Base-by-base conservation (phyloP, 352 stramenopile genomes). In the Phytophthora kernoviae region DNA sequence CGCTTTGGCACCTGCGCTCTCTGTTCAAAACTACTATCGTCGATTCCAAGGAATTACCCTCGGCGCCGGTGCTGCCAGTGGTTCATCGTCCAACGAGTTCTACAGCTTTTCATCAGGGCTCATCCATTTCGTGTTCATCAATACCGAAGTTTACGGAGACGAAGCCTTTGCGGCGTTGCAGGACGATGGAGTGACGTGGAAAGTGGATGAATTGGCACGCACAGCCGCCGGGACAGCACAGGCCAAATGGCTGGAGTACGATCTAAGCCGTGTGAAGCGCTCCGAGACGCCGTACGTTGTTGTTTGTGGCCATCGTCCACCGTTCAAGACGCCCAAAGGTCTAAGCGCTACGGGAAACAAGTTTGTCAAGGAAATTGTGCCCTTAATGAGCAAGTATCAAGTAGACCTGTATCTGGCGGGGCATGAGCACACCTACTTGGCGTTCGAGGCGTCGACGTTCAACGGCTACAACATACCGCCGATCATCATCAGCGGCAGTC, bases 101-200 rank as follows among this genome's bases (percentile, higher is more conserved):
- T 93, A 84, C 66, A 90, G 80, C 59, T 93, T 90, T 21, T 70
- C 70, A n/a, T 73, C 78, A 1, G 79, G 81, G 0, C 59, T 76
- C 12, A 61, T 91, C 11, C 84, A 93, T 44, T 93, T 93, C 49
- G 81, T 80, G 9, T 79, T 93, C 45, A 77, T 93, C 63, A 88
- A 91, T 66, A 90, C 84, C 1, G 84, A 93, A 55, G 57, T 91
- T 4, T 93, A 93, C 54, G 81, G 84, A 4, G 72, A 90, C 42
- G 81, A 91, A 32, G 65, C 79, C 2, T 93, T 73, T 42, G 64
- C 76, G 21, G 53, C 68, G 2, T 63, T 74, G 17, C 73, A 84
- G 27, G 48, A 41, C 7, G 78, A 90, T 48, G 75, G 81, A 4
- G 39, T 40, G 18, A 81, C 66, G 22, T 93, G 81, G 81, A 76